phyloP scores from a whole-genome alignment of 305 asterid species.

The Caryopteris hybrid region DNA sequence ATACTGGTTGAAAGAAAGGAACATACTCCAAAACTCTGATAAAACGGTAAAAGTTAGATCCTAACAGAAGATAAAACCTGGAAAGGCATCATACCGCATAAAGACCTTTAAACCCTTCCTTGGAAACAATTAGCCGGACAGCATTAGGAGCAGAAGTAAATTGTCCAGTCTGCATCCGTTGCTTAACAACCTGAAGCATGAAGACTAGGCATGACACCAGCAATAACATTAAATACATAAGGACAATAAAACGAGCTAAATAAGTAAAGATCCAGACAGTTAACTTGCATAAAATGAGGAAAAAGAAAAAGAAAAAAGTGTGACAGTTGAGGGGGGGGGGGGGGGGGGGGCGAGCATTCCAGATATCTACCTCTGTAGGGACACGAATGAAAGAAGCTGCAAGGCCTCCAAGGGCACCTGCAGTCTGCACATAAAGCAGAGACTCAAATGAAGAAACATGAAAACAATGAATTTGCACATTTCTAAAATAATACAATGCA shows the following conservation, averaged over 20 bases:
- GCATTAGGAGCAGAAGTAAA: constrained; percentile 85
- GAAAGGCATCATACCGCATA: constrained; percentile 57
- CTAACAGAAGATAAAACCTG: neutral
- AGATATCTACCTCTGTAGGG: constrained; percentile 74
- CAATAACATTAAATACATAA: constrained; percentile 11
- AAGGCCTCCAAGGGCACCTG: constrained; percentile 95
- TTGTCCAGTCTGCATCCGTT: constrained; percentile 84
- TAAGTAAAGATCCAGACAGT: constrained; percentile 5
- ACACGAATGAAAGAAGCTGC: constrained; percentile 96
- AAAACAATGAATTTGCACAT: neutral
- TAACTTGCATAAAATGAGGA: neutral
- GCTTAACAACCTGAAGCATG: constrained; percentile 70
- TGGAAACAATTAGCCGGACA: constrained; percentile 61
- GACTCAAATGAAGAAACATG: neutral
- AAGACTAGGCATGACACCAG: constrained; percentile 26
- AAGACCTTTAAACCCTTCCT: constrained; percentile 84
- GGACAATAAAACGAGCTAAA: constrained; percentile 12
- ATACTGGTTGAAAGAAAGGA: neutral
- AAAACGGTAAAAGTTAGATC: neutral
- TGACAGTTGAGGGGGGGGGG: neutral
- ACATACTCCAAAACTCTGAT: neutral
- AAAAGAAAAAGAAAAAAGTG: too few relatives aligned
- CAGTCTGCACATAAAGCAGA: constrained; percentile 49
- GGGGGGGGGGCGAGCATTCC: constrained; percentile 1
- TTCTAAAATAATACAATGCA: neutral